These are phyloP conservation scores for Ustilago shanxiensis DNA, from an alignment of 1,284 basidiomycete genomes.

Conservation along the genomic window DNA sequence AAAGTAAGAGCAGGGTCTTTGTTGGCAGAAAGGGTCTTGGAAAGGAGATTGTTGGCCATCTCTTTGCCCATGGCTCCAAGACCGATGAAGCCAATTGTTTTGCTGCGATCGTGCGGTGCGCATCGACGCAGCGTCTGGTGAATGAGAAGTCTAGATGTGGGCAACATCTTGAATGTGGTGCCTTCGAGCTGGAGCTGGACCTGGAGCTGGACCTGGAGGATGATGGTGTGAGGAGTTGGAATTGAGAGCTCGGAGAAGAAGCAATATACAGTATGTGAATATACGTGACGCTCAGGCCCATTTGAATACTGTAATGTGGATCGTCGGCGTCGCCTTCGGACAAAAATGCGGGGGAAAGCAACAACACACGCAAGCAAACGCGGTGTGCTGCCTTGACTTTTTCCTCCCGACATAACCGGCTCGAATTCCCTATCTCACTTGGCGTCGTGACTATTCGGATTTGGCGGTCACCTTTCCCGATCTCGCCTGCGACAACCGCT, in stretches of 20 bases:
- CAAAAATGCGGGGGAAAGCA: constrained; percentile 21
- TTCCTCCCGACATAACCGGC: neutral
- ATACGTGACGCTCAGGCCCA: constrained; percentile 21
- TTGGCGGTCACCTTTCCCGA: constrained; percentile 27
- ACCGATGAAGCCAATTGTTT: constrained; percentile 67
- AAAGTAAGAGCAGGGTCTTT: constrained; percentile 48
- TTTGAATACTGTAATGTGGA: neutral
- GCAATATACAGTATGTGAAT: neutral
- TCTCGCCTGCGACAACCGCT: neutral
- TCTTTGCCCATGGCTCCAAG: constrained; percentile 66
- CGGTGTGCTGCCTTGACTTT: constrained; percentile 12
- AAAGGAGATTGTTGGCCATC: constrained; percentile 61
- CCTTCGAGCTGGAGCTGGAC: neutral
- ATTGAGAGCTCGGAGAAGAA: no score
- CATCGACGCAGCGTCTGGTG: constrained; percentile 30
- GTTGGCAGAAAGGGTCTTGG: constrained; percentile 55
- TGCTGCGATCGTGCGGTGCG: constrained; percentile 49
- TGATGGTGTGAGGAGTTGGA: neutral
- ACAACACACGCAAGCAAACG: neutral
- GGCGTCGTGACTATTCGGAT: constrained; percentile 9
- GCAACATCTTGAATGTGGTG: constrained; percentile 22
- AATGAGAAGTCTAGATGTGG: constrained; percentile 25
- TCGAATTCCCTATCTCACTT: neutral
- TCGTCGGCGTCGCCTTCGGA: neutral
- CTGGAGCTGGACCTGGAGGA: no score